Evolutionary conservation across 768 basidiomycete species (phyloP), one percentile per base, ranked within the genome.

Genomic region (Agrocybe chaxingu): DNA sequence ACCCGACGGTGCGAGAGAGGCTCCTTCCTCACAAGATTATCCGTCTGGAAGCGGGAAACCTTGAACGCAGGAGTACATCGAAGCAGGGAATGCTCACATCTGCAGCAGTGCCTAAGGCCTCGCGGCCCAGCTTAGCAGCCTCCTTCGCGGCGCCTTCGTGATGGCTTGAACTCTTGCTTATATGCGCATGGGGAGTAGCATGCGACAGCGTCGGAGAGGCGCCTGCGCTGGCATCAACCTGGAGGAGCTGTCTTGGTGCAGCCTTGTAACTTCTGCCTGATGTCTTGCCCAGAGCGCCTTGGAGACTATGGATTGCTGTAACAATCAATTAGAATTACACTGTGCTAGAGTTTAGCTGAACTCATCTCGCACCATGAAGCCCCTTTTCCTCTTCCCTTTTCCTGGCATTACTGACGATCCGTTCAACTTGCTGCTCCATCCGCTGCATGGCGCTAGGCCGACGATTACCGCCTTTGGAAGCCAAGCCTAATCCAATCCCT

Each of bases 341-440:
- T 35, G 12, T 44, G 11, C 12, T n/a, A 42, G 8, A 30, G 42
- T 11, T 41, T 10, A 49, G 11, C 8, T 7, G 11, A 31, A 13
- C 8, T 29, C 50, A 32, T 7, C 19, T 58, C 68, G 50, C 59
- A 79, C 76, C 79, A 56, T 84, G 80, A 48, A 84, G 51, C 12
- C 84, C 85, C 63, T 93, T 91, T 62, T 92, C 90, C 67, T 86
- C 90, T 64, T 93, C 92, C 56, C 92, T 74, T 63, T 86, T 76
- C 57, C 91, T 81, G 0, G 94, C 90, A 64, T 90, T 93, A 59
- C 84, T 94, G 16, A 99, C 96, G 54, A 99, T 90, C 55, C 95
- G 76, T 71, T 98, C 96, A 11, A 99, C 95, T 65, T 99, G 97
- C 48, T 87, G 81, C 60, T 92, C 89, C 92, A 94, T 93, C 55